phyloP scores from a whole-genome alignment of 2,329 filamentous ascomycete species.

The Talaromyces albobiverticillius region DNA sequence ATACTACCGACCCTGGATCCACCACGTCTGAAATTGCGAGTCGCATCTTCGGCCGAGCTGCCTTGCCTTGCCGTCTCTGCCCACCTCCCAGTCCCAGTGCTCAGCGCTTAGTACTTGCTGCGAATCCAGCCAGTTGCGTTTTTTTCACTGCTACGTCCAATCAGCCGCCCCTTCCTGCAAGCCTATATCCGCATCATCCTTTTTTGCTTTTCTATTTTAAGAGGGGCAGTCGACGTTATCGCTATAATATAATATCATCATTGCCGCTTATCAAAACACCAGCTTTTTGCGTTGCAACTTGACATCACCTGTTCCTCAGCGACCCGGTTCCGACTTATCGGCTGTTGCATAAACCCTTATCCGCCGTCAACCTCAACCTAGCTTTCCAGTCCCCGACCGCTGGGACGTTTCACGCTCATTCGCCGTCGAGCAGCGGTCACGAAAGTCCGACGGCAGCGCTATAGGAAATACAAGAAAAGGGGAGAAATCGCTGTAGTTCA shows the following conservation, averaged over 20 bases:
- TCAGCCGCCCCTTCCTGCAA: slow-evolving; percentile 7
- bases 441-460: slow-evolving; percentile 37
- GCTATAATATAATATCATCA: not conserved
- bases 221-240: slow-evolving; percentile 1
- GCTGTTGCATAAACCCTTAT: slow-evolving; percentile 13
- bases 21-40: slow-evolving; percentile 7
- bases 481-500: not conserved
- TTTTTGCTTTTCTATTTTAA: not conserved
- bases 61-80: too few relatives aligned
- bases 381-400: slow-evolving; percentile 35
- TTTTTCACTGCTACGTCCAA: slow-evolving; percentile 8
- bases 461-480: slow-evolving; percentile 8
- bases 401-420: slow-evolving; percentile 29
- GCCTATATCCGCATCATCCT: slow-evolving; percentile 3
- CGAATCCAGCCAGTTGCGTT: slow-evolving; percentile 7
- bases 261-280: not conserved
- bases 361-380: slow-evolving; percentile 9
- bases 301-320: not conserved
- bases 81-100: not conserved
- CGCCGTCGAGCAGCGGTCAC: slow-evolving; percentile 46
- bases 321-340: slow-evolving; percentile 6
- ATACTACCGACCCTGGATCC: not conserved
- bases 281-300: not conserved
- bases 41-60: slow-evolving; percentile 1
- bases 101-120: not conserved